phyloP scores from a whole-genome alignment of 345 rosid species.

The Eucalyptus leucophloia region DNA sequence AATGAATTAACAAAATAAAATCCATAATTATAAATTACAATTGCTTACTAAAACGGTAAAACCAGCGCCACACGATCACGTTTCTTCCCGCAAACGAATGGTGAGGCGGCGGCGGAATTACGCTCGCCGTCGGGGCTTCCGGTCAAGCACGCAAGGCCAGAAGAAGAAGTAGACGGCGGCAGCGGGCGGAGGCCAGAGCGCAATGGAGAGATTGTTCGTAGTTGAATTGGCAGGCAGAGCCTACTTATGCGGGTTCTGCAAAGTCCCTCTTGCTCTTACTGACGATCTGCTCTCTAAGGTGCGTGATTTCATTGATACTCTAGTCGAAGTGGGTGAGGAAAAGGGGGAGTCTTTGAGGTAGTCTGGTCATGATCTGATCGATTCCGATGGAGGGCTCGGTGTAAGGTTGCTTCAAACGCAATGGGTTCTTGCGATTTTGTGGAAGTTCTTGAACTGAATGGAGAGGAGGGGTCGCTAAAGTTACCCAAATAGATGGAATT shows the following conservation, averaged over 20 bases:
- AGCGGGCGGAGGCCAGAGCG: not conserved
- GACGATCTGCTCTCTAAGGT: slow-evolving; percentile 25
- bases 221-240: slow-evolving; percentile 10
- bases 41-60: not conserved
- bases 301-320: not conserved
- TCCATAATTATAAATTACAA: not conserved
- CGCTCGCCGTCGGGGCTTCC: not conserved
- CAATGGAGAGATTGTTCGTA: slow-evolving; percentile 20
- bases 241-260: slow-evolving; percentile 23
- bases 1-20: too few species aligned
- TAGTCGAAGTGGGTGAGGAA: not conserved
- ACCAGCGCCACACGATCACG: not conserved
- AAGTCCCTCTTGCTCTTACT: slow-evolving; percentile 20
- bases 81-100: not conserved
- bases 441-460: too few species aligned
- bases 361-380: not conserved
- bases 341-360: not conserved
- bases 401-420: not conserved
- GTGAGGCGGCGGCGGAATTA: not conserved
- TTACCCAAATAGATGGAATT: too few species aligned
- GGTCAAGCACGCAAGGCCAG: not conserved
- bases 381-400: not conserved
- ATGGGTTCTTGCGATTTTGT: not conserved
- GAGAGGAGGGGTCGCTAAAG: too few species aligned
- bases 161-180: not conserved